Conservation (phyloP, 306 rosid genomes). For the Pyrus communis region DNA sequence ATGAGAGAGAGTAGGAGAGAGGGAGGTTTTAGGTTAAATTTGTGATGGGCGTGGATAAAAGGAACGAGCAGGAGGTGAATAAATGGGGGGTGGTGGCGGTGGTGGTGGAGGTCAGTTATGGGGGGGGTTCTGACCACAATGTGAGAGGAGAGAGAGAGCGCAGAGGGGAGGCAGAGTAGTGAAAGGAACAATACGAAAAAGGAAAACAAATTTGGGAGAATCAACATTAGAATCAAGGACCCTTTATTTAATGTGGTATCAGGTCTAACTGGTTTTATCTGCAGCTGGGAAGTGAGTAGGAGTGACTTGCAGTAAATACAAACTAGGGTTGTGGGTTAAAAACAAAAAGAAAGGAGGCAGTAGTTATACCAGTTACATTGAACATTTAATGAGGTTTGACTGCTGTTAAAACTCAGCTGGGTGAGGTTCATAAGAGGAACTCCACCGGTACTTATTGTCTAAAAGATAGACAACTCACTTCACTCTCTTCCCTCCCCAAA, state of each 20-base stretch:
- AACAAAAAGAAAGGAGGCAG: not conserved
- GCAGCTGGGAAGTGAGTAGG: not conserved
- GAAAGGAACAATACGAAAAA: slow-evolving; percentile 63
- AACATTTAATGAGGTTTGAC: not conserved
- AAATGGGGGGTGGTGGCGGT: slow-evolving; percentile 23
- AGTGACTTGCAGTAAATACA: not conserved
- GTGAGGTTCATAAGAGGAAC: not conserved
- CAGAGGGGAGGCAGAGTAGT: slow-evolving; percentile 42
- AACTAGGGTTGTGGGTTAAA: not conserved
- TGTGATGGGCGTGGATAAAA: slow-evolving; percentile 16
- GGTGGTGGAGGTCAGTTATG: not conserved
- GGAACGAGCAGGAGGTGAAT: slow-evolving; percentile 20
- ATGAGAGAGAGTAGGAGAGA: not conserved
- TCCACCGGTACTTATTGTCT: no score
- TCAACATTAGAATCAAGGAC: no score
- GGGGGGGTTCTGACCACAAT: slow-evolving; percentile 22
- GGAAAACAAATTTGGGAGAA: slow-evolving; percentile 26
- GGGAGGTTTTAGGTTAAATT: not conserved
- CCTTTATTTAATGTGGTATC: not conserved
- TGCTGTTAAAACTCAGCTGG: not conserved
- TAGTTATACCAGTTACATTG: not conserved
- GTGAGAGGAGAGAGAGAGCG: slow-evolving; percentile 12
- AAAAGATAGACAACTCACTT: no score
- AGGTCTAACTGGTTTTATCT: not conserved
- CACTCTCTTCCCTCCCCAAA: no score